These are phyloP conservation scores for Penicillium lagena DNA, from an alignment of 495 filamentous ascomycete genomes.

Conservation along the genomic window DNA sequence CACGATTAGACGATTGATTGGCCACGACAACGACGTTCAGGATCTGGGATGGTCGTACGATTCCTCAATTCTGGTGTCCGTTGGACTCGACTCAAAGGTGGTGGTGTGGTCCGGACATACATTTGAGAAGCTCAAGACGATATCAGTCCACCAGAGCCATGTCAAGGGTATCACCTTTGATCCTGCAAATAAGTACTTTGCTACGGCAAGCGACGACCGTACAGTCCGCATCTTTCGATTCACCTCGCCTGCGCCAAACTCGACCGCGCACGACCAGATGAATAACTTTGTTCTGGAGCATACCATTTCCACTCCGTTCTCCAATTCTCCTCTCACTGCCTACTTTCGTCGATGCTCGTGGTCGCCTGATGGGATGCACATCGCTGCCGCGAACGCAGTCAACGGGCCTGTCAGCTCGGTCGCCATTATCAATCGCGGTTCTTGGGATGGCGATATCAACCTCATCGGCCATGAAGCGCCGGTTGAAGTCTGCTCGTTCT, in stretches of 20 bases:
- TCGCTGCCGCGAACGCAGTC: conserved; percentile 92
- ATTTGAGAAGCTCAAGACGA: conserved; percentile 93
- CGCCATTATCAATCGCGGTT: conserved; percentile 85
- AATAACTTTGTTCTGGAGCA: conserved; percentile 92
- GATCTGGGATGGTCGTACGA: conserved; percentile 97
- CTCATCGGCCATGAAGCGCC: conserved; percentile 95
- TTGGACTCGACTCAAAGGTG: conserved; percentile 94
- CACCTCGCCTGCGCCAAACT: conserved; percentile 83
- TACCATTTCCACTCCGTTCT: conserved; percentile 78
- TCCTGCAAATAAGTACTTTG: conserved; percentile 98
- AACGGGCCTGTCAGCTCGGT: conserved; percentile 97
- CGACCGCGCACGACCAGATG: conserved; percentile 85
- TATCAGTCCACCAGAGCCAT: conserved; percentile 88
- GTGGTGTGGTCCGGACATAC: conserved; percentile 97
- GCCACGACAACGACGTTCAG: conserved; percentile 98
- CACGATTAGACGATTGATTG: conserved; percentile 82
- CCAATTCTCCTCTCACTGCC: conserved; percentile 83
- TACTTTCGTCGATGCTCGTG: conserved; percentile 96
- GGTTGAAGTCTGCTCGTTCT: conserved; percentile 95
- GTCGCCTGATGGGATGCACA: conserved; percentile 95
- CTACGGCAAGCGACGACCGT: conserved; percentile 93
- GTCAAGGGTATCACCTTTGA: conserved; percentile 99
- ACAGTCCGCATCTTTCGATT: conserved; percentile 97
- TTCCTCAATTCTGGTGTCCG: conserved; percentile 90
- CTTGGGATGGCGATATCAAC: conserved; percentile 96